Conservation (phyloP, 1,284 basidiomycete genomes). For the Mycosarcoma mackinlayi region DNA sequence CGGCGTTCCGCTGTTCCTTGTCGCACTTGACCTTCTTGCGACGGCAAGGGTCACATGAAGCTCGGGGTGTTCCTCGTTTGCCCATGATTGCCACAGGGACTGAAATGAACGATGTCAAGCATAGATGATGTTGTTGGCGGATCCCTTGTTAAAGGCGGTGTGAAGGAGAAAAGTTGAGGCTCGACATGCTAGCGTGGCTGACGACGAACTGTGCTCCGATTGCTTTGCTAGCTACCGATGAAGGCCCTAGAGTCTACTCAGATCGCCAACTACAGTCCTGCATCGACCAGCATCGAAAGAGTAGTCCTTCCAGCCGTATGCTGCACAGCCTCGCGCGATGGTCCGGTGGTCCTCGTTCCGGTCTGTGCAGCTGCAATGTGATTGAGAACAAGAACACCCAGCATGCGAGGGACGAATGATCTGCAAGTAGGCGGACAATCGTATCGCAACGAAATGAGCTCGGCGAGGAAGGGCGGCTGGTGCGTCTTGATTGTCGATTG, state of each 20-base stretch:
- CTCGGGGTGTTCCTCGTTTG: conserved; percentile 41
- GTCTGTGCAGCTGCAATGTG: background rate
- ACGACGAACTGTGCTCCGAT: background rate
- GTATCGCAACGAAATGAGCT: too few species aligned
- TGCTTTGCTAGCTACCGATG: too few species aligned
- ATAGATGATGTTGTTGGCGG: background rate
- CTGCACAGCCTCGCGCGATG: too few species aligned
- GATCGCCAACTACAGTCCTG: too few species aligned
- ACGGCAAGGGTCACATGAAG: conserved; percentile 52
- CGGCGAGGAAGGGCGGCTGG: too few species aligned
- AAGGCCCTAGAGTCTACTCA: too few species aligned
- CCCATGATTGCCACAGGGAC: conserved; percentile 19
- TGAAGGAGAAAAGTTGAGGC: background rate
- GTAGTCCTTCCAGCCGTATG: too few species aligned
- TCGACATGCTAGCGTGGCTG: conserved; percentile 3
- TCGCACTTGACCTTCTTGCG: conserved; percentile 53
- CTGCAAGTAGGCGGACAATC: background rate
- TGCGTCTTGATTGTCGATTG: background rate
- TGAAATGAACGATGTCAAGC: background rate
- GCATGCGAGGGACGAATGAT: too few species aligned
- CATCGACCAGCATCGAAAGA: too few species aligned
- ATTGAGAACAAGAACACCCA: too few species aligned
- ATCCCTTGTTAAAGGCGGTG: background rate
- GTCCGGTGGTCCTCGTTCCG: too few species aligned
- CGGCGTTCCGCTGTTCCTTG: conserved; percentile 43